A percentile compares a stretch with the other conserved stretches of the same genome.
These are phyloP conservation scores for Pulveroboletus ravenelii DNA, from an alignment of 768 basidiomycete genomes.

Conservation along the genomic window DNA sequence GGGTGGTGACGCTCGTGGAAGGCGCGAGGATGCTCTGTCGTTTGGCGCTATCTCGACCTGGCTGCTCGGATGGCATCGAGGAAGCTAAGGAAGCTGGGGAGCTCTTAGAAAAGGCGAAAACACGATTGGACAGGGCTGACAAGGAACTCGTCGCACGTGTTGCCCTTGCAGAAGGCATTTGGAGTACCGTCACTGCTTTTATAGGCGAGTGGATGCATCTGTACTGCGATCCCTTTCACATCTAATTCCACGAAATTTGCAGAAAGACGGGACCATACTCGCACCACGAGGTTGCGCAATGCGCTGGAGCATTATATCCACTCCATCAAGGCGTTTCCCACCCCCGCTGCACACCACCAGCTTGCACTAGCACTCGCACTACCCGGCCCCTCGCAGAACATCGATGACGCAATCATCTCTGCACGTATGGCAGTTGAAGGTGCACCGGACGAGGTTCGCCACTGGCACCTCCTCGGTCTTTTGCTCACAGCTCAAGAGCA, in stretches of 20 bases:
- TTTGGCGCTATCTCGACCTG: slow-evolving; percentile 34
- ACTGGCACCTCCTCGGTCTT: slow-evolving; percentile 90
- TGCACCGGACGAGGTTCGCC: slow-evolving; percentile 57
- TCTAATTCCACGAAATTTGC: slow-evolving; percentile 24
- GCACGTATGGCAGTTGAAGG: slow-evolving; percentile 72
- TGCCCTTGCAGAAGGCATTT: slow-evolving; percentile 68
- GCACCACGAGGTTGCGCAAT: slow-evolving; percentile 53
- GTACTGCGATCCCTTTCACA: neutral
- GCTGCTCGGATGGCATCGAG: slow-evolving; percentile 41
- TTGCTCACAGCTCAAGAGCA: slow-evolving; percentile 75
- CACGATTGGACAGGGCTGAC: slow-evolving; percentile 46
- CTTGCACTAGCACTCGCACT: slow-evolving; percentile 72
- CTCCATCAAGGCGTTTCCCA: slow-evolving; percentile 46
- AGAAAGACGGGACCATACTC: slow-evolving; percentile 61
- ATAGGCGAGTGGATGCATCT: slow-evolving; percentile 44
- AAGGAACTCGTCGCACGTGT: slow-evolving; percentile 55
- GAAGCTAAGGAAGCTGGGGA: slow-evolving; percentile 60
- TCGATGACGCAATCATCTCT: slow-evolving; percentile 61
- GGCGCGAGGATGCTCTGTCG: slow-evolving; percentile 77
- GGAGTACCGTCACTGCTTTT: slow-evolving; percentile 61
- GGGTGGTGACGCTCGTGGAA: slow-evolving; percentile 73
- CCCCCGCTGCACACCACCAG: slow-evolving; percentile 65
- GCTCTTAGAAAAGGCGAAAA: slow-evolving; percentile 56
- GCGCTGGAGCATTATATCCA: slow-evolving; percentile 48
- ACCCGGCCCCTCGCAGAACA: slow-evolving; percentile 57